A percentile compares a stretch with the other conserved stretches of the same genome.
Evolutionary conservation across 2,329 filamentous ascomycete genomes (phyloP).

Genomic region (Acephala macrosclerotiorum): DNA sequence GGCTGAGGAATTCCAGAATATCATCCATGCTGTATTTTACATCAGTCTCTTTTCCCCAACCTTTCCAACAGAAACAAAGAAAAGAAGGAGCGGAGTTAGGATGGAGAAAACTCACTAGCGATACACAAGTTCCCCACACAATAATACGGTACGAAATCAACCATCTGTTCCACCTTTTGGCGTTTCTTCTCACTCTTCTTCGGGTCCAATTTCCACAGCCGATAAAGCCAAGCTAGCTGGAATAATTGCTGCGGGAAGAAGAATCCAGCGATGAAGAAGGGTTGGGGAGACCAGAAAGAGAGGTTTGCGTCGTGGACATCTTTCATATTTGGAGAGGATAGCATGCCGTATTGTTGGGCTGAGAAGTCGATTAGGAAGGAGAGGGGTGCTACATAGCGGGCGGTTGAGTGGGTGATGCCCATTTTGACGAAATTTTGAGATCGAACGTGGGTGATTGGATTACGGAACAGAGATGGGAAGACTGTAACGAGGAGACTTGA

Average conservation of each 20-base stretch:
- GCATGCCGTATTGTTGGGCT: constrained; percentile 65
- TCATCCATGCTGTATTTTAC: constrained; percentile 58
- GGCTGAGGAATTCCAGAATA: constrained; percentile 64
- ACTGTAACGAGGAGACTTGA: background rate
- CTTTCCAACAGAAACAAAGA: background rate
- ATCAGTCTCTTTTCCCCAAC: background rate
- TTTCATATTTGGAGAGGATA: constrained; percentile 64
- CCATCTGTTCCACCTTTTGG: constrained; percentile 55
- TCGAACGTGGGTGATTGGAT: background rate
- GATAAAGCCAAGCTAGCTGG: constrained; percentile 64
- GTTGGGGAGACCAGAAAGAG: constrained; percentile 65
- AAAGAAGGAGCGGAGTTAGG: constrained; percentile 40
- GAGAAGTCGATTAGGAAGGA: constrained; percentile 65
- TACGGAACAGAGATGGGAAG: background rate
- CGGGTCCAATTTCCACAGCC: constrained; percentile 57
- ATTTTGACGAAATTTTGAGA: constrained; percentile 45
- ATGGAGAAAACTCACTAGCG: too few species aligned
- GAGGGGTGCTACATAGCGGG: constrained; percentile 59
- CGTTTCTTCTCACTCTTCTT: constrained; percentile 48
- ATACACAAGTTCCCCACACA: constrained; percentile 64
- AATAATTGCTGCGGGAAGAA: constrained; percentile 68
- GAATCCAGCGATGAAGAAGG: constrained; percentile 65
- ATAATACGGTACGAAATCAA: constrained; percentile 62
- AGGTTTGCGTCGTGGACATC: constrained; percentile 64
- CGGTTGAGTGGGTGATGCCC: constrained; percentile 61